Conservation (phyloP, 2,329 filamentous ascomycete species). For the Sporothrix sp. region DNA sequence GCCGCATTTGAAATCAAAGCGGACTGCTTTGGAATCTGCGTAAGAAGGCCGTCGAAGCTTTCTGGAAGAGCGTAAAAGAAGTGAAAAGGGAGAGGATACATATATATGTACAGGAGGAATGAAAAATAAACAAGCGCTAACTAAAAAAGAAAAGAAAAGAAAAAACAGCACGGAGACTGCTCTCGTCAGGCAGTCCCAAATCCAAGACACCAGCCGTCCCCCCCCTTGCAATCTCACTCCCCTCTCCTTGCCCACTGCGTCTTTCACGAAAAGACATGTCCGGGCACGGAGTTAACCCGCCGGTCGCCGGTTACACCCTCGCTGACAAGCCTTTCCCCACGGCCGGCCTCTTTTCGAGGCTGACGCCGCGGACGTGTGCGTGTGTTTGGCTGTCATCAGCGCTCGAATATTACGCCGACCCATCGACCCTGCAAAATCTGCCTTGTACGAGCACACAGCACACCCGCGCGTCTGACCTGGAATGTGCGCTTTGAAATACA, state of each 20-base stretch:
- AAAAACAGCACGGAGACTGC: too few species aligned
- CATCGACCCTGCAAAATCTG: not conserved
- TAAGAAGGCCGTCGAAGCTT: not conserved
- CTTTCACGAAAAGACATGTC: not conserved
- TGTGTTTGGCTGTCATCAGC: not conserved
- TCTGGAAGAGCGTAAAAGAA: not conserved
- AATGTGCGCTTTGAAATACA: too few species aligned
- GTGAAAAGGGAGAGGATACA: not conserved
- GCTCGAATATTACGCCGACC: conserved; percentile 4
- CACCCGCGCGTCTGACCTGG: too few species aligned
- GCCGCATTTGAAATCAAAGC: conserved; percentile 4
- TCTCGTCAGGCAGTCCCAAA: too few species aligned
- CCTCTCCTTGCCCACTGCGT: too few species aligned
- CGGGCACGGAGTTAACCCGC: conserved; percentile 5
- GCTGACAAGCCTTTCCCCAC: too few species aligned
- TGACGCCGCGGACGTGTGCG: too few species aligned
- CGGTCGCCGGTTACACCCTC: too few species aligned
- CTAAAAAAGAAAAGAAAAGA: not conserved
- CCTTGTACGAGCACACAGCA: not conserved
- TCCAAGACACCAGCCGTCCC: too few species aligned
- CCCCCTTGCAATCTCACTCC: too few species aligned
- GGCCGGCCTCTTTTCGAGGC: too few species aligned
- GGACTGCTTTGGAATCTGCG: not conserved
- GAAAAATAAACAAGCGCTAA: not conserved
- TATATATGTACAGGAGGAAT: not conserved